Conservation (phyloP, 805 yeast species). For the Huiozyma naganishii region DNA sequence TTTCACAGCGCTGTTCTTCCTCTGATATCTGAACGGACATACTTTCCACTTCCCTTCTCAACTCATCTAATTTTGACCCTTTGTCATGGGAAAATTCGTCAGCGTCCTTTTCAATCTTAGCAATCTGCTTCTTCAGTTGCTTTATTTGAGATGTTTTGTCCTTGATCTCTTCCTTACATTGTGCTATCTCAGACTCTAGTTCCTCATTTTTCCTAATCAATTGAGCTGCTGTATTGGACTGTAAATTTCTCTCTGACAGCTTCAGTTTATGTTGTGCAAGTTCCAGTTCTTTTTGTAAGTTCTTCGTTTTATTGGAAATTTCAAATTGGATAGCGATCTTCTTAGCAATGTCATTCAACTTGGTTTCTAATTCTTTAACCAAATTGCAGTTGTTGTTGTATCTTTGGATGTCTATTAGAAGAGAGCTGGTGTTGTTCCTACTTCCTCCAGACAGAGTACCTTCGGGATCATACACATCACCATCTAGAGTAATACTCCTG, state of each 20-base stretch:
- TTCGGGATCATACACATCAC: constrained; percentile 91
- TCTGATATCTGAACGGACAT: constrained; percentile 29
- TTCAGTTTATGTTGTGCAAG: constrained; percentile 49
- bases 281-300: constrained; percentile 48
- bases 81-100: constrained; percentile 71
- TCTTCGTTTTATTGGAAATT: constrained; percentile 39
- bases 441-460: constrained; percentile 97
- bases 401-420: constrained; percentile 55
- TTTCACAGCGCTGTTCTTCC: constrained; percentile 33
- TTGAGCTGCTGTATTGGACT: constrained; percentile 44
- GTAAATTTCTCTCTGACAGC: constrained; percentile 43
- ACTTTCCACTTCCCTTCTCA: constrained; percentile 40
- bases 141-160: constrained; percentile 27
- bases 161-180: constrained; percentile 31
- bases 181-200: constrained; percentile 36
- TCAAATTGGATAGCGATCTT: constrained; percentile 35
- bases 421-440: constrained; percentile 45
- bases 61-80: constrained; percentile 63
- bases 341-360: constrained; percentile 31
- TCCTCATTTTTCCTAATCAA: constrained; percentile 41
- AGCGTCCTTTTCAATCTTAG: constrained; percentile 59
- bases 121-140: constrained; percentile 4
- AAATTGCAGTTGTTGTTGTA: constrained; percentile 38
- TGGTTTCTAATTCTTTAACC: constrained; percentile 32
- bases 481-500: constrained; percentile 80